These are phyloP conservation scores for Gaultheria prostrata DNA, from an alignment of 148 eudicot genomes.

Conservation along the genomic window DNA sequence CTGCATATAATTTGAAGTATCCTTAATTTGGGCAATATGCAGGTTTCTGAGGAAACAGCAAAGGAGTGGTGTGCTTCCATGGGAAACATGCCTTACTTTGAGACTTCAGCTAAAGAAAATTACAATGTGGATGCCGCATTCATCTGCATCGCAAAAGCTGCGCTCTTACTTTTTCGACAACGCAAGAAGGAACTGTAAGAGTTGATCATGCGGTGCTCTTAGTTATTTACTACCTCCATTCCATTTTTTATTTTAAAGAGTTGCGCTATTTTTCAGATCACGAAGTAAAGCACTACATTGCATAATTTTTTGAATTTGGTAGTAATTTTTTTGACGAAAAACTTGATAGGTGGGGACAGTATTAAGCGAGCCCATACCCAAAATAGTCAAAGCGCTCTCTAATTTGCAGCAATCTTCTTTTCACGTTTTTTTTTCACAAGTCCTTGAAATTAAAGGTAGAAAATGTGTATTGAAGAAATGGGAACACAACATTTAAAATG, in stretches of 20 bases:
- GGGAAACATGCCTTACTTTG: slow-evolving; percentile 51
- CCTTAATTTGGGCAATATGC: neutral
- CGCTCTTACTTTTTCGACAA: slow-evolving; percentile 37
- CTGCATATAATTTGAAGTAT: neutral
- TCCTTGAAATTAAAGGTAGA: neutral
- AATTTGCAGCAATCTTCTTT: neutral
- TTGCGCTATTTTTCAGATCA: neutral
- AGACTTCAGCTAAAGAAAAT: slow-evolving; percentile 66
- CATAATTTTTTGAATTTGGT: neutral
- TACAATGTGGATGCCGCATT: slow-evolving; percentile 60
- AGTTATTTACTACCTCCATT: neutral
- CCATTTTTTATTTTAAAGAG: neutral
- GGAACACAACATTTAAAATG: neutral
- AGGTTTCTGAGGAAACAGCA: slow-evolving; percentile 55
- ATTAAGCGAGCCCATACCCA: neutral
- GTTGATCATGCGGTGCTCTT: neutral
- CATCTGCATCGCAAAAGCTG: slow-evolving; percentile 48
- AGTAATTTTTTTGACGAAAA: neutral
- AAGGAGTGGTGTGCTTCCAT: slow-evolving; percentile 59
- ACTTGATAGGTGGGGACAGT: neutral
- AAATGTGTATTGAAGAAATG: neutral
- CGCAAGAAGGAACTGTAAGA: slow-evolving; percentile 42
- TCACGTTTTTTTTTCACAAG: neutral
- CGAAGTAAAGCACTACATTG: neutral
- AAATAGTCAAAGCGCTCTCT: neutral